Conservation (phyloP, 768 basidiomycete species). For the Leccinum disarticulatum region DNA sequence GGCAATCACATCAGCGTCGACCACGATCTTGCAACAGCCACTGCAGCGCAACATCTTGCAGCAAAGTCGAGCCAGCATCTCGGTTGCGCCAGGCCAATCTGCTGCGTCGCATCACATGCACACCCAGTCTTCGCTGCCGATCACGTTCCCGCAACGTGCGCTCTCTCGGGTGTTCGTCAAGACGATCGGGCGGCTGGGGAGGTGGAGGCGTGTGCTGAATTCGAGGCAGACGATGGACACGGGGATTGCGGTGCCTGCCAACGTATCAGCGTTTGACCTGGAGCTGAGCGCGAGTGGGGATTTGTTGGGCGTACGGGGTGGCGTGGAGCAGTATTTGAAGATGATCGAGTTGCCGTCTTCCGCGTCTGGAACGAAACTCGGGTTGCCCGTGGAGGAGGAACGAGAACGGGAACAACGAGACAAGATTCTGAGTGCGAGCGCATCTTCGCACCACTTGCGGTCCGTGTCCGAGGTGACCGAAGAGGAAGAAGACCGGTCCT, state of each 20-base stretch:
- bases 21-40: constrained; percentile 66
- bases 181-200: constrained; percentile 79
- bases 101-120: constrained; percentile 12
- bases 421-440: constrained; percentile 3
- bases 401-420: constrained; percentile 2
- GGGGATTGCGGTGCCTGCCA: constrained; percentile 37
- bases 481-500: constrained; percentile 28
- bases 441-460: constrained; percentile 24
- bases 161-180: constrained; percentile 76
- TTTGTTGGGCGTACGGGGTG: constrained; percentile 57
- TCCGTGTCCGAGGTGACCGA: constrained; percentile 34
- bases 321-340: constrained; percentile 65
- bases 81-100: constrained; percentile 21
- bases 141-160: constrained; percentile 56
- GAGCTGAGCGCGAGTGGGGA: constrained; percentile 62
- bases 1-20: constrained; percentile 53
- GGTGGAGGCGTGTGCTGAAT: constrained; percentile 80
- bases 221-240: constrained; percentile 38
- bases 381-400: neutral
- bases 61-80: constrained; percentile 39
- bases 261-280: constrained; percentile 70
- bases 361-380: constrained; percentile 7
- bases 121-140: constrained; percentile 37
- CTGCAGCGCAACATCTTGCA: constrained; percentile 51
- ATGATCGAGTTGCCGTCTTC: constrained; percentile 44